Evolutionary conservation across 2,329 filamentous ascomycete genomes (phyloP).

Genomic region (Colletotrichum cordylinicola): DNA sequence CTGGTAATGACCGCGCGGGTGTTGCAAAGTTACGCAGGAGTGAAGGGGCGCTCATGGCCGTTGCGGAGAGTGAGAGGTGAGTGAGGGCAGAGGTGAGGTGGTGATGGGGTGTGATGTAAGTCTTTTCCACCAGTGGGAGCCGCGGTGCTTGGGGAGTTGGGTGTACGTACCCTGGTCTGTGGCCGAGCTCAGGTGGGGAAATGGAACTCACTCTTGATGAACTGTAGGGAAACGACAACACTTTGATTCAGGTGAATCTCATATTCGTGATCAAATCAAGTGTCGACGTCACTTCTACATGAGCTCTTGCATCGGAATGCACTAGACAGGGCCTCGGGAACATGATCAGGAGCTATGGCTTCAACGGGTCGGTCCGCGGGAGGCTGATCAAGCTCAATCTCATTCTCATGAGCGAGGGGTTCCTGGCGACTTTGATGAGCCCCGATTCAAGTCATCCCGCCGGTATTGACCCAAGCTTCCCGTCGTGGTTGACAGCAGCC

Average conservation of each 20-base stretch:
- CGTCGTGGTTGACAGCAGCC: background rate
- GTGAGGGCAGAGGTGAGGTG: background rate
- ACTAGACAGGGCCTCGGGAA: background rate
- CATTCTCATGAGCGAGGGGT: background rate
- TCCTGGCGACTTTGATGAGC: background rate
- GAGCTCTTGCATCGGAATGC: background rate
- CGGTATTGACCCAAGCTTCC: background rate
- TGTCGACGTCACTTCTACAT: background rate
- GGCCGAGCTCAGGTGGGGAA: slow-evolving; percentile 2
- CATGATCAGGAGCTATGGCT: background rate
- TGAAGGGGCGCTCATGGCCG: background rate
- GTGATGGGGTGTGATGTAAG: background rate
- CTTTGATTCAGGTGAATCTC: background rate
- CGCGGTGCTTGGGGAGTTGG: background rate
- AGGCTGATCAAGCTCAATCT: background rate
- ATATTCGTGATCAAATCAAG: background rate
- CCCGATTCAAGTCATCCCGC: background rate
- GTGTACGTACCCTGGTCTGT: slow-evolving; percentile 2
- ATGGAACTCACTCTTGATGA: background rate
- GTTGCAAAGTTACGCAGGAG: slow-evolving; percentile 3
- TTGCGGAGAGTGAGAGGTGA: background rate
- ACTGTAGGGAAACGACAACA: background rate
- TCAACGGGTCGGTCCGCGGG: background rate
- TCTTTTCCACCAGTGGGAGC: background rate
- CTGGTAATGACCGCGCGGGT: background rate